Conservation (phyloP, 106 monocot genomes). For the Dioscorea alata region DNA sequence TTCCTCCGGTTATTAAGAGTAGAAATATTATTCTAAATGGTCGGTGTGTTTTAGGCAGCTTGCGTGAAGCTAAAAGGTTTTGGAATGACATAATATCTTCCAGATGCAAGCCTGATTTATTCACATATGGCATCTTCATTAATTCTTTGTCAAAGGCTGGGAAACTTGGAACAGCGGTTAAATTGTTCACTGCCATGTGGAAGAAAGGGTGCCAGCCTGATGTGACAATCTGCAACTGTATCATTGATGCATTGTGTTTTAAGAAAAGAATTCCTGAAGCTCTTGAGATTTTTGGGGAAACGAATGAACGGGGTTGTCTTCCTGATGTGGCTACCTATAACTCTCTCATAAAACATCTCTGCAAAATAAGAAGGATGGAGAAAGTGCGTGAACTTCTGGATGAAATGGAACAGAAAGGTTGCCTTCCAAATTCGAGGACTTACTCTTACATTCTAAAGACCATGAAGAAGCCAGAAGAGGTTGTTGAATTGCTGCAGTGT, state of each 20-base stretch:
- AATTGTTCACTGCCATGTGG: constrained; percentile 69
- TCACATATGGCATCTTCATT: constrained; percentile 78
- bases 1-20: constrained; percentile 66
- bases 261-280: constrained; percentile 84
- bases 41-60: constrained; percentile 78
- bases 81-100: constrained; percentile 86
- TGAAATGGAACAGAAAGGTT: constrained; percentile 71
- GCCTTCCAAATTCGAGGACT: constrained; percentile 55
- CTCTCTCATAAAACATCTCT: constrained; percentile 77
- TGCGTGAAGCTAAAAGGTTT: constrained; percentile 63
- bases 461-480: constrained; percentile 43
- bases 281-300: constrained; percentile 69
- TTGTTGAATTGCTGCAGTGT: constrained; percentile 24
- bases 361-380: constrained; percentile 68
- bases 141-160: constrained; percentile 72
- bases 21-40: constrained; percentile 88
- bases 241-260: constrained; percentile 80
- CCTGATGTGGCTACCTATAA: constrained; percentile 82
- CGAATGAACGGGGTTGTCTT: constrained; percentile 49
- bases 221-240: constrained; percentile 69
- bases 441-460: constrained; percentile 65
- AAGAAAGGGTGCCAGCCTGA: constrained; percentile 57
- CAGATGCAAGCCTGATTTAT: constrained; percentile 59
- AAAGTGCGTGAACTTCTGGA: constrained; percentile 65
- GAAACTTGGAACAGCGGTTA: constrained; percentile 49